Conservation (phyloP, 31 red algal species). For the Porphyra umbilicalis region DNA sequence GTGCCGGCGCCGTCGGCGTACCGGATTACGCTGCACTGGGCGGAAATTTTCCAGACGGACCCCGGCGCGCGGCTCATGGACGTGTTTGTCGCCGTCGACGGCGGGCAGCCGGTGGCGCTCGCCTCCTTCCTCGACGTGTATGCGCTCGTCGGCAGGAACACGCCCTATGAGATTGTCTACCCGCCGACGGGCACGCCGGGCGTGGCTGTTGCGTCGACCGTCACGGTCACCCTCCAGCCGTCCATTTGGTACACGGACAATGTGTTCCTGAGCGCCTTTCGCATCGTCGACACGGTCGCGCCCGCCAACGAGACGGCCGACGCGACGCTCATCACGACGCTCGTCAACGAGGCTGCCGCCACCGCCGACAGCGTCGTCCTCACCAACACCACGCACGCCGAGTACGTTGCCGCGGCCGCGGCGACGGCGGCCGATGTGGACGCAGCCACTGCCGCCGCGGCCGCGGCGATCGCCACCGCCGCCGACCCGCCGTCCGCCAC, state of each 20-base stretch:
- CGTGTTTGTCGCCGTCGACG: neutral
- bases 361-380: neutral
- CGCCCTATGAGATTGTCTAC: neutral
- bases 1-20: neutral
- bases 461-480: neutral
- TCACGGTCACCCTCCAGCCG: neutral
- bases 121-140: neutral
- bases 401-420: neutral
- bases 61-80: neutral
- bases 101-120: neutral
- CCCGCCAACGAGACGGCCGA: neutral
- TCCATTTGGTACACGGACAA: neutral
- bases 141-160: neutral
- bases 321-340: neutral
- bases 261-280: neutral
- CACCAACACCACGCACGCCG: neutral
- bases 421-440: neutral
- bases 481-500: neutral
- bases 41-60: neutral
- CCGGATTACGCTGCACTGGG: neutral
- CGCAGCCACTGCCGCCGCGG: neutral
- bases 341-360: neutral
- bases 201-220: neutral
- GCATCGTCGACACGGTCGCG: neutral
- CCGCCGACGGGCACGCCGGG: neutral